phyloP scores from a whole-genome alignment of 177 flowering plant genomes.

The Vitis hybrid region DNA sequence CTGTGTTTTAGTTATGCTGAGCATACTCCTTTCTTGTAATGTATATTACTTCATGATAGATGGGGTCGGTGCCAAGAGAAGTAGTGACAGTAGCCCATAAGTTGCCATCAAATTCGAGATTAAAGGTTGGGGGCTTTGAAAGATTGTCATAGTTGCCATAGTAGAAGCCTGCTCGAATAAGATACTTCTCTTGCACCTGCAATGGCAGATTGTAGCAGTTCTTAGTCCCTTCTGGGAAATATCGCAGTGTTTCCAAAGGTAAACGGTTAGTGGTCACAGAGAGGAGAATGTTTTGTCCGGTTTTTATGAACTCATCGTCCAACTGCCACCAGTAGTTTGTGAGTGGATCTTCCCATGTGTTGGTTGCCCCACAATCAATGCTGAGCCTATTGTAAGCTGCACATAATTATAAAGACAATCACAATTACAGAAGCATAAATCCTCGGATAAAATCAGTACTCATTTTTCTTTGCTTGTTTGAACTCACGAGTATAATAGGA shows the following conservation, averaged over 20 bases:
- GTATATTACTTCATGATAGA: conserved; percentile 3
- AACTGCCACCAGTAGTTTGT: neutral
- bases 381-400: neutral
- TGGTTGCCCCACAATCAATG: neutral
- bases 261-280: neutral
- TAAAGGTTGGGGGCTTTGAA: neutral
- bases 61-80: neutral
- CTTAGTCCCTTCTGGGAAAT: conserved; percentile 2
- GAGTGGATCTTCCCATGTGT: neutral
- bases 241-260: neutral
- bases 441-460: too few relatives aligned
- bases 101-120: conserved; percentile 12
- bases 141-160: conserved; percentile 19
- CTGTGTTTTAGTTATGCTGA: neutral
- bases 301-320: neutral
- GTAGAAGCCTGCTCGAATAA: conserved; percentile 7
- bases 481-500: too few relatives aligned
- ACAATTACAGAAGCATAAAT: too few relatives aligned
- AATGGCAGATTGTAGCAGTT: conserved; percentile 6
- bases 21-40: neutral
- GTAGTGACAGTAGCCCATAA: conserved; percentile 15
- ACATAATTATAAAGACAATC: too few relatives aligned
- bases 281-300: neutral
- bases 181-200: neutral
- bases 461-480: too few relatives aligned